These are phyloP conservation scores for Tolypocladium inflatum DNA, from an alignment of 2,329 filamentous ascomycete species.

Conservation along the genomic window DNA sequence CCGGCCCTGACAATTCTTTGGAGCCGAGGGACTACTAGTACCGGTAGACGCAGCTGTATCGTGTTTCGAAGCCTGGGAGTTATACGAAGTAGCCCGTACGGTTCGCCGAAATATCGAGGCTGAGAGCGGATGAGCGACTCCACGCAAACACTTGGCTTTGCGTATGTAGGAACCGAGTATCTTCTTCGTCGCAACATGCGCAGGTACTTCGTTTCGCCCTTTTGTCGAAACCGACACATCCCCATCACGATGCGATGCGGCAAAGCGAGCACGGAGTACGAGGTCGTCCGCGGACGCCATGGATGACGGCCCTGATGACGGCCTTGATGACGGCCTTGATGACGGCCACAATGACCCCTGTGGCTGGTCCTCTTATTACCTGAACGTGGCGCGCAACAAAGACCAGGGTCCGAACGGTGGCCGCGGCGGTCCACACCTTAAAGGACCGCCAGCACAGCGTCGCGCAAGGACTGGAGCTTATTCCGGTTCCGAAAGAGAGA, in stretches of 20 bases:
- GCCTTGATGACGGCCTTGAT: no score
- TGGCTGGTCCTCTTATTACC: background rate
- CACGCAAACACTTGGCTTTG: no score
- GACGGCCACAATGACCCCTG: background rate
- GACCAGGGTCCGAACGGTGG: background rate
- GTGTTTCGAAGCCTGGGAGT: no score
- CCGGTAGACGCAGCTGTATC: no score
- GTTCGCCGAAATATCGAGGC: background rate
- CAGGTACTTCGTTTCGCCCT: background rate
- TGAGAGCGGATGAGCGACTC: no score
- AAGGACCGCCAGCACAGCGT: background rate
- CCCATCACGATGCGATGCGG: background rate
- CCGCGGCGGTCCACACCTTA: background rate
- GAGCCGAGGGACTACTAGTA: background rate
- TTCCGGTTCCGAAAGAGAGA: background rate
- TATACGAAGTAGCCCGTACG: background rate
- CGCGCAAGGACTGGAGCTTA: background rate
- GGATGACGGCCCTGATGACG: no score
- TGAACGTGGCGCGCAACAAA: background rate
- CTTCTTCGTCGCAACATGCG: background rate
- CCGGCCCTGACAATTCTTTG: background rate
- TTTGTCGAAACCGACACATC: background rate
- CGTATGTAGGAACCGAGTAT: no score
- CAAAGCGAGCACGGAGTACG: no score
- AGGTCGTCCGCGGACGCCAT: no score